phyloP scores from a whole-genome alignment of 495 filamentous ascomycete genomes.

The Talaromyces proteolyticus region DNA sequence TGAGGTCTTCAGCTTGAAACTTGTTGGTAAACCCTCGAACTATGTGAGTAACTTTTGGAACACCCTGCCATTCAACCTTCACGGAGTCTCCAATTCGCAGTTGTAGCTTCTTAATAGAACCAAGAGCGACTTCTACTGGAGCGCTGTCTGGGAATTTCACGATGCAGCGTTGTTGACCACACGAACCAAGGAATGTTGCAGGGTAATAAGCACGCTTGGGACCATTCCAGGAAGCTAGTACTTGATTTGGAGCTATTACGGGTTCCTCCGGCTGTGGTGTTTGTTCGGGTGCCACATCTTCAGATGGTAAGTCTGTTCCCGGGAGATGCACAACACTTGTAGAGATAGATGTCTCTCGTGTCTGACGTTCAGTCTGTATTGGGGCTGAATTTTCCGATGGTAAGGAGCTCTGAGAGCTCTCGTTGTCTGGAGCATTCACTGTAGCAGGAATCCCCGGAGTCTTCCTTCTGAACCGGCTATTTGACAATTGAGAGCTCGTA shows the following conservation, averaged over 20 bases:
- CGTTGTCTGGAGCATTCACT: no score
- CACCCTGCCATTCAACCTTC: slow-evolving; percentile 42
- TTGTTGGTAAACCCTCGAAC: slow-evolving; percentile 38
- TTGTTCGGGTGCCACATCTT: background rate
- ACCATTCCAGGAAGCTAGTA: slow-evolving; percentile 46
- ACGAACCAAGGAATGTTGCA: slow-evolving; percentile 40
- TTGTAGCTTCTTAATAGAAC: slow-evolving; percentile 41
- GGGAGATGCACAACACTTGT: background rate
- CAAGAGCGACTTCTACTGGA: slow-evolving; percentile 34
- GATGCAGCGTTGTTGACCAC: slow-evolving; percentile 31
- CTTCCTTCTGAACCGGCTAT: background rate
- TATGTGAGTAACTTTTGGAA: slow-evolving; percentile 41
- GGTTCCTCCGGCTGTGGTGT: slow-evolving; percentile 3
- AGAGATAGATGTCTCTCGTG: background rate
- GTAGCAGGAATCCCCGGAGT: no score
- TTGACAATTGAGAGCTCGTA: no score
- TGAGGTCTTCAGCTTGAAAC: slow-evolving; percentile 27
- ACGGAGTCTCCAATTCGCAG: slow-evolving; percentile 42
- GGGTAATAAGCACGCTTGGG: slow-evolving; percentile 43
- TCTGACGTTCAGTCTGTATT: background rate
- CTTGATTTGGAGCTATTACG: slow-evolving; percentile 36
- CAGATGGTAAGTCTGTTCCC: background rate
- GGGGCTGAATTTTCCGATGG: background rate
- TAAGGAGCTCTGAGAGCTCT: background rate
- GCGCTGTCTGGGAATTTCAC: slow-evolving; percentile 43